Conservation (phyloP, 2,329 filamentous ascomycete genomes). For the Colletotrichum neosansevieriae region DNA sequence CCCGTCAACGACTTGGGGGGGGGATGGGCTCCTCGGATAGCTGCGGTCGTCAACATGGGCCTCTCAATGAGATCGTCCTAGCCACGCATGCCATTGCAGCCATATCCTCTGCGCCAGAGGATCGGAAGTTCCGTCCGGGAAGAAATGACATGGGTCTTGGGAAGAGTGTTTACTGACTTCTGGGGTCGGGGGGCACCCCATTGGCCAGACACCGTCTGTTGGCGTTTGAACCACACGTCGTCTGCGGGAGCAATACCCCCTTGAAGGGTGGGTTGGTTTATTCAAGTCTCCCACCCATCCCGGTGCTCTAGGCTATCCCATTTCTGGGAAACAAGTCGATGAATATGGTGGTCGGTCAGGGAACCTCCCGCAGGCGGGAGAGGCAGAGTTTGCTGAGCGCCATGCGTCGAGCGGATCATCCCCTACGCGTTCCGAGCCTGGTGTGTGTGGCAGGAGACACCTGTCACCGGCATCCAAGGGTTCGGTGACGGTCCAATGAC, state of each 20-base stretch:
- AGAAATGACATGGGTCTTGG: neutral
- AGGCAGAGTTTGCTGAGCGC: too few relatives aligned
- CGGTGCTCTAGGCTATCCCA: too few relatives aligned
- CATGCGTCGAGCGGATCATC: too few relatives aligned
- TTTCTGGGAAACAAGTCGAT: too few relatives aligned
- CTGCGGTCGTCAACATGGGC: neutral
- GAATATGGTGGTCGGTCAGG: too few relatives aligned
- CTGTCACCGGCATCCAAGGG: neutral
- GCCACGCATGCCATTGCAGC: neutral
- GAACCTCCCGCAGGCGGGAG: too few relatives aligned
- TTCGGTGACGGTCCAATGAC: slow-evolving; percentile 9
- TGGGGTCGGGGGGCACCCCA: slow-evolving; percentile 4
- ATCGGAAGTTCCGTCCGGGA: neutral
- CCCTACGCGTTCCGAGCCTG: neutral
- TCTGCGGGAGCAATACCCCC: neutral
- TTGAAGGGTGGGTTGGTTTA: neutral
- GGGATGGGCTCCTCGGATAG: neutral
- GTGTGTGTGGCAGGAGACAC: neutral
- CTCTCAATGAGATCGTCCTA: slow-evolving; percentile 1
- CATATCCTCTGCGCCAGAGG: neutral
- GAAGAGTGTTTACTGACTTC: slow-evolving; percentile 32
- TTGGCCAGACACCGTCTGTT: neutral
- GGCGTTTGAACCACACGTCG: slow-evolving; percentile 24
- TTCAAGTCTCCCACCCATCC: too few relatives aligned
- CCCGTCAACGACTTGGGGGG: neutral